These are phyloP conservation scores for Trapa bicornis DNA, from an alignment of 345 rosid species.

Conservation along the genomic window DNA sequence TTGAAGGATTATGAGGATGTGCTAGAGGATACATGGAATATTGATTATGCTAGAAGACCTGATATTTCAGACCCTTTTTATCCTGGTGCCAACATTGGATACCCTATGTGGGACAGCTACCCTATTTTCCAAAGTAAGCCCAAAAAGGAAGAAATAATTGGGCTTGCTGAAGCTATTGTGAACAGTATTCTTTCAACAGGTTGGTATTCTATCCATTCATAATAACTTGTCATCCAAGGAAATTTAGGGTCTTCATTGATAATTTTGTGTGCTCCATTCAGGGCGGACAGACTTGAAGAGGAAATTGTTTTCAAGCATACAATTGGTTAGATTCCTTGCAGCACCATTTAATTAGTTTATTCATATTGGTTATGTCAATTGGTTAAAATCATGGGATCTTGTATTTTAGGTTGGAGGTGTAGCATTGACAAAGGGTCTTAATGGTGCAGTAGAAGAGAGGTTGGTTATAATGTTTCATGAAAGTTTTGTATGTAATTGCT, in stretches of 20 bases:
- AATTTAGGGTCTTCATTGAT: slow-evolving; percentile 8
- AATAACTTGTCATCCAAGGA: not conserved
- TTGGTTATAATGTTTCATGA: slow-evolving; percentile 14
- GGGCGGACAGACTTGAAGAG: slow-evolving; percentile 90
- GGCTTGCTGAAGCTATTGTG: slow-evolving; percentile 87
- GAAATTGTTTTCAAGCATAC: slow-evolving; percentile 78
- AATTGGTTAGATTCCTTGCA: slow-evolving; percentile 39
- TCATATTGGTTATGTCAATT: not conserved
- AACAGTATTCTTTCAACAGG: slow-evolving; percentile 85
- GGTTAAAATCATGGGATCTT: slow-evolving; percentile 14
- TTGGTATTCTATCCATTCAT: slow-evolving; percentile 13
- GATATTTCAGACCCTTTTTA: slow-evolving; percentile 41
- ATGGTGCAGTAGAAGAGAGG: slow-evolving; percentile 80
- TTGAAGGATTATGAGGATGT: slow-evolving; percentile 77
- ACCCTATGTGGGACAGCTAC: slow-evolving; percentile 80
- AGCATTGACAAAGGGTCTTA: slow-evolving; percentile 67
- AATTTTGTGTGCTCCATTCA: slow-evolving; percentile 15
- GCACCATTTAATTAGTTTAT: not conserved
- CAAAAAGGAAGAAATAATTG: slow-evolving; percentile 88
- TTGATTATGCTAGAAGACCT: slow-evolving; percentile 63
- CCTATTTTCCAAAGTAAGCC: slow-evolving; percentile 49
- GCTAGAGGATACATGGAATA: slow-evolving; percentile 83
- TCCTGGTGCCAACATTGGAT: slow-evolving; percentile 39
- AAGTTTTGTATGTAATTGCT: not conserved
- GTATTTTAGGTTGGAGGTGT: slow-evolving; percentile 76